Evolutionary conservation across 495 filamentous ascomycete genomes (phyloP).

Genomic region (Terfezia boudieri): DNA sequence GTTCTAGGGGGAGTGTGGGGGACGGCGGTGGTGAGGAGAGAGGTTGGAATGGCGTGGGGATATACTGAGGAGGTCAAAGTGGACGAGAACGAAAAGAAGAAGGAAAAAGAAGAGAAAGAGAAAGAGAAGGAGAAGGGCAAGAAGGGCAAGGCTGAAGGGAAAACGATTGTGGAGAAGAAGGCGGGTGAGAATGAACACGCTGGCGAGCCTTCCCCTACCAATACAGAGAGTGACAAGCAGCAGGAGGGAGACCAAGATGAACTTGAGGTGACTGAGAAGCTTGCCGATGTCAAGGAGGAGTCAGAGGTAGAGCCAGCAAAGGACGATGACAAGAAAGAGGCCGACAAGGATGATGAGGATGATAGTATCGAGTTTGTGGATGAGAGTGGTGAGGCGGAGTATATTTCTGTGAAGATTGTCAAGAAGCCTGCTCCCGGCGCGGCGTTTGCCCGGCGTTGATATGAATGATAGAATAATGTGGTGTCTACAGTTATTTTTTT

Average conservation of each 20-base stretch:
- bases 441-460: not conserved
- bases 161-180: not conserved
- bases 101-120: constrained; percentile 9
- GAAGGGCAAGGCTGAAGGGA: constrained; percentile 4
- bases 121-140: constrained; percentile 13
- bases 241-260: not conserved
- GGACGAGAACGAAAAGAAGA: not conserved
- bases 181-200: not conserved
- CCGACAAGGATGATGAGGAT: not conserved
- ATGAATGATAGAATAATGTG: too few species aligned
- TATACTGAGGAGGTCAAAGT: constrained; percentile 45
- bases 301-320: not conserved
- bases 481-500: too few species aligned
- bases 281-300: not conserved
- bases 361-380: not conserved
- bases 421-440: not conserved
- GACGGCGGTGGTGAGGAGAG: constrained; percentile 50
- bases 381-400: not conserved
- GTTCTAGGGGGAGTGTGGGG: constrained; percentile 56
- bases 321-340: not conserved
- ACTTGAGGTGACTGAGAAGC: not conserved
- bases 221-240: not conserved
- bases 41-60: constrained; percentile 49
- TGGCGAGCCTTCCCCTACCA: too few species aligned
- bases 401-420: not conserved